A percentile compares a stretch with the other conserved stretches of the same genome.
phyloP scores from a whole-genome alignment of 1,284 basidiomycete genomes.

The Apiotrichum akiyoshidainum region DNA sequence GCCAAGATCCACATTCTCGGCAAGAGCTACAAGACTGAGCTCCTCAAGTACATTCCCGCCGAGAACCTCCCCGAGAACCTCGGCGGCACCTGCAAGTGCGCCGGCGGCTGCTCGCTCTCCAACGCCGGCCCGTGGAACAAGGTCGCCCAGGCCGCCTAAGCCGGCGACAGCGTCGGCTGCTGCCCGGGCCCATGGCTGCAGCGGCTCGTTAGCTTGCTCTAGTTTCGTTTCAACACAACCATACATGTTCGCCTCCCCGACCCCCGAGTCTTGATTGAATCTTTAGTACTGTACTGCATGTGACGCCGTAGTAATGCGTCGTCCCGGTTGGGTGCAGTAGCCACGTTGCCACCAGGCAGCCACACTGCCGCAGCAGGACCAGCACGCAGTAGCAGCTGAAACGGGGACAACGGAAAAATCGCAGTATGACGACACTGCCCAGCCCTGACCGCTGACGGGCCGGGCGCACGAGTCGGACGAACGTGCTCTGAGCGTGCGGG shows the following conservation, averaged over 20 bases:
- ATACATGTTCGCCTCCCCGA: background rate
- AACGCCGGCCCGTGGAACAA: slow-evolving; percentile 92
- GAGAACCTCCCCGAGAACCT: slow-evolving; percentile 82
- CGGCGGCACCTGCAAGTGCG: slow-evolving; percentile 77
- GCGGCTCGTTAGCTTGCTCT: background rate
- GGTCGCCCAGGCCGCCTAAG: slow-evolving; percentile 7
- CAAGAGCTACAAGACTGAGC: slow-evolving; percentile 59
- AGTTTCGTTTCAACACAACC: background rate
- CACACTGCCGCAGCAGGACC: no score
- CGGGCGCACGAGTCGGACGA: no score
- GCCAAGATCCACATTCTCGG: slow-evolving; percentile 85
- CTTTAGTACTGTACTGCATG: slow-evolving; percentile 9
- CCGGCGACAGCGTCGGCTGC: background rate
- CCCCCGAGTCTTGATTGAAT: background rate
- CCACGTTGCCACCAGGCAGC: no score
- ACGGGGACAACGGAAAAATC: no score
- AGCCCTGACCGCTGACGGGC: no score
- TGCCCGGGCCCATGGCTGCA: background rate
- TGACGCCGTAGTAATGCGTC: slow-evolving; percentile 4
- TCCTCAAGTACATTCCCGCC: slow-evolving; percentile 73
- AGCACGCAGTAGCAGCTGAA: no score
- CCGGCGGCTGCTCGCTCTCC: slow-evolving; percentile 77
- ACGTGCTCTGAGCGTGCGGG: no score
- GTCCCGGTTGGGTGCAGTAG: background rate
- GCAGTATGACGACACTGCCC: no score